Conservation (phyloP, 305 asterid genomes). For the Fraxinus paxiana region DNA sequence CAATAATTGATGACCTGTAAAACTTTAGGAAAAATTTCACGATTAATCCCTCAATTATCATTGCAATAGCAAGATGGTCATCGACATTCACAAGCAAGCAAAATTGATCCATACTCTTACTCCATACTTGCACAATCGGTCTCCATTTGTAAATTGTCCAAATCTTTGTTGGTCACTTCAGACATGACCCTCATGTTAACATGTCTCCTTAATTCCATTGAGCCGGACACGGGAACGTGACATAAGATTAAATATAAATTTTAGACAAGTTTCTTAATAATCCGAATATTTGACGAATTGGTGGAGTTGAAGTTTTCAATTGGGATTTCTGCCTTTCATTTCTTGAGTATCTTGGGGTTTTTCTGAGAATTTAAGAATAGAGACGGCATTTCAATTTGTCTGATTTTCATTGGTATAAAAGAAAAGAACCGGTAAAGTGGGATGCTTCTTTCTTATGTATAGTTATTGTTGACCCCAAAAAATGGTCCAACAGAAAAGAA, state of each 20-base stretch:
- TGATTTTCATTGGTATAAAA: background rate
- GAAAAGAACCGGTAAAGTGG: background rate
- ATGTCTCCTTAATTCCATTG: background rate
- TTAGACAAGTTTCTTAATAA: background rate
- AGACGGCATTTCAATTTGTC: background rate
- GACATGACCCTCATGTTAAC: background rate
- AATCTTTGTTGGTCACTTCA: background rate
- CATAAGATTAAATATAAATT: background rate
- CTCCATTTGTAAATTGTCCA: background rate
- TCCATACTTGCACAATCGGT: background rate
- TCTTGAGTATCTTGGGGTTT: background rate
- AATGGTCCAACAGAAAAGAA: too few species aligned
- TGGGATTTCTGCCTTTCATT: background rate
- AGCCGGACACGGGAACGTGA: background rate
- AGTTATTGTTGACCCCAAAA: too few species aligned
- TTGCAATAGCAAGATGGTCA: background rate
- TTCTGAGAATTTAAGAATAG: background rate
- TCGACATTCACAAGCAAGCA: background rate
- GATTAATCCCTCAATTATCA: background rate
- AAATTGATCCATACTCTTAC: background rate
- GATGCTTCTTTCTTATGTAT: background rate
- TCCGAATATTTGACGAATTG: background rate
- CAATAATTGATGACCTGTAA: background rate
- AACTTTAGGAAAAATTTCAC: background rate
- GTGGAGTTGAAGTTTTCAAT: background rate